Evolutionary conservation across 306 rosid species (phyloP).

Genomic region (Trichosanthes cucumerina): DNA sequence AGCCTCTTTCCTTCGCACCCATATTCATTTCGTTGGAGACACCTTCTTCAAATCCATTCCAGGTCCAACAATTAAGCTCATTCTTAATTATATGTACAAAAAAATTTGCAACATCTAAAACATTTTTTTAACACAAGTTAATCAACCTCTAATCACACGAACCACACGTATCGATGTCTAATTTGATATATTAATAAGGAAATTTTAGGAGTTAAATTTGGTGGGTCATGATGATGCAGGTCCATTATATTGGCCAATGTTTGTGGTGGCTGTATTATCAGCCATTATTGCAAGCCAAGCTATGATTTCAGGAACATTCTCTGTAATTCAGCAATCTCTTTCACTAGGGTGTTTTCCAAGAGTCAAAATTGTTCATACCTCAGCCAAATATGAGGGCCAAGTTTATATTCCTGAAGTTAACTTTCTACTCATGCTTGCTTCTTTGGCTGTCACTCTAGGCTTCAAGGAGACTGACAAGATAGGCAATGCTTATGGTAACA

Average conservation of each 20-base stretch:
- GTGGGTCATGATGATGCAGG: slow-evolving; percentile 25
- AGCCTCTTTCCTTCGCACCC: slow-evolving; percentile 62
- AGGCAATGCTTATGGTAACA: slow-evolving; percentile 73
- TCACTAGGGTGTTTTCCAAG: slow-evolving; percentile 76
- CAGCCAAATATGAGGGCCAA: slow-evolving; percentile 57
- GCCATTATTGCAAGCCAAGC: slow-evolving; percentile 79
- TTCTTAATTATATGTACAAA: no score
- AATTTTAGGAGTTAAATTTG: neutral
- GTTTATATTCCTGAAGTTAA: slow-evolving; percentile 64
- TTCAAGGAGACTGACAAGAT: slow-evolving; percentile 40
- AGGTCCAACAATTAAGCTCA: slow-evolving; percentile 11
- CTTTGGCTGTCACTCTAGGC: slow-evolving; percentile 46
- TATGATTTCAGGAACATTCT: slow-evolving; percentile 72
- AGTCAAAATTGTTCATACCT: slow-evolving; percentile 67
- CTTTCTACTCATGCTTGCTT: slow-evolving; percentile 65
- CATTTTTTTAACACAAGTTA: no score
- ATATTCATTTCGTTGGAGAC: slow-evolving; percentile 24
- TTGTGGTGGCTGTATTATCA: slow-evolving; percentile 49
- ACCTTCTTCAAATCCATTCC: slow-evolving; percentile 65
- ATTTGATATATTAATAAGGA: no score
- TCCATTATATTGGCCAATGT: slow-evolving; percentile 57
- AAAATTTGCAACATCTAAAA: no score
- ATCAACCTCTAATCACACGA: no score
- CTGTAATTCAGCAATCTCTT: slow-evolving; percentile 67
- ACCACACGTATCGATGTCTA: no score